phyloP scores from a whole-genome alignment of 148 eudicot genomes.

The Amaranthus cruentus region DNA sequence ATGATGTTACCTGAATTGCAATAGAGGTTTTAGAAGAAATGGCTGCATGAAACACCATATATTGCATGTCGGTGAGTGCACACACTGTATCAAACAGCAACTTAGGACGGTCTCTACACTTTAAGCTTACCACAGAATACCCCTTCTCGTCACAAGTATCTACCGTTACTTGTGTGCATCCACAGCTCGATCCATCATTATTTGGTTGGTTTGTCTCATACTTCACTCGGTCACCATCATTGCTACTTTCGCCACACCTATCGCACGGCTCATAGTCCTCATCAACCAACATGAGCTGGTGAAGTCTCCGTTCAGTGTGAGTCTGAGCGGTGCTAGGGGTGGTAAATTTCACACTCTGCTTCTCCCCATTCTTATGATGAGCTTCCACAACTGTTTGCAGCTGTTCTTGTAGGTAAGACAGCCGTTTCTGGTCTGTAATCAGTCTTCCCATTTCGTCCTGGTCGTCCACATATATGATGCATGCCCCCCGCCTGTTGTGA shows the following conservation, averaged over 20 bases:
- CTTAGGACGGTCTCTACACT: constrained; percentile 71
- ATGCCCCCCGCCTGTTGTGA: constrained; percentile 66
- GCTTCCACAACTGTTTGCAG: constrained; percentile 60
- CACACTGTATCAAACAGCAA: constrained; percentile 81
- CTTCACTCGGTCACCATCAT: not conserved
- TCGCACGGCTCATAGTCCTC: constrained; percentile 40
- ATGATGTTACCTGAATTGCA: constrained; percentile 52
- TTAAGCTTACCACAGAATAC: constrained; percentile 57
- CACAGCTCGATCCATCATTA: constrained; percentile 13
- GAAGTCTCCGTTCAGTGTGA: constrained; percentile 84
- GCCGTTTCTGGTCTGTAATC: constrained; percentile 34
- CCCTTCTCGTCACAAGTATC: constrained; percentile 61
- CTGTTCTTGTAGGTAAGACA: constrained; percentile 50
- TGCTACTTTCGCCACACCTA: constrained; percentile 24
- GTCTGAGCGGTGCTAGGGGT: constrained; percentile 33
- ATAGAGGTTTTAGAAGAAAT: constrained; percentile 45
- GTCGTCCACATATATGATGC: constrained; percentile 62
- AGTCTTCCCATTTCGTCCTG: constrained; percentile 26
- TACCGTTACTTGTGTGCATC: constrained; percentile 42
- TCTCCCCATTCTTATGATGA: constrained; percentile 50
- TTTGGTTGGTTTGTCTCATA: not conserved
- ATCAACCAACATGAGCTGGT: constrained; percentile 74
- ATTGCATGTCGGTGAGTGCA: constrained; percentile 69
- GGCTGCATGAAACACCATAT: constrained; percentile 77
- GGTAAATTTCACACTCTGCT: constrained; percentile 43